A percentile compares a stretch with the other conserved stretches of the same genome.
phyloP scores from a whole-genome alignment of 257 asterid genomes.

The Parsonsia alboflavescens region DNA sequence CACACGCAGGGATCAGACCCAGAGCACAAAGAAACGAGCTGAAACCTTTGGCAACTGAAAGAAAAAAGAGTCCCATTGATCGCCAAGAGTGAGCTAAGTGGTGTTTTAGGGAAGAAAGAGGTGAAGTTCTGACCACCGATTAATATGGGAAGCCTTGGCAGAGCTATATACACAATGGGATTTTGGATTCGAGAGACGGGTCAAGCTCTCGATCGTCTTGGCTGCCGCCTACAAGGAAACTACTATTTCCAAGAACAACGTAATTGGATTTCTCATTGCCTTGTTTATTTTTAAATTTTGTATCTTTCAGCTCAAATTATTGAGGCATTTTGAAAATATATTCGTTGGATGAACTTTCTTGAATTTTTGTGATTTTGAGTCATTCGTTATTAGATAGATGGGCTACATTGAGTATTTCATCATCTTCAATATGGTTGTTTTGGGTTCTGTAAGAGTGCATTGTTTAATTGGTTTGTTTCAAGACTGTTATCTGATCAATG shows the following conservation, averaged over 20 bases:
- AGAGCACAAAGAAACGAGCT: too few species aligned
- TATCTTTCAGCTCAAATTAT: not conserved
- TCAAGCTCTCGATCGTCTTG: constrained; percentile 78
- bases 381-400: not conserved
- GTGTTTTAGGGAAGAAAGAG: not conserved
- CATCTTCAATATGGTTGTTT: not conserved
- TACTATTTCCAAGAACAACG: constrained; percentile 57
- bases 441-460: not conserved
- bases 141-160: constrained; percentile 66
- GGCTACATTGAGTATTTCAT: not conserved
- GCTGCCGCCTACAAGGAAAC: constrained; percentile 61
- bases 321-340: not conserved
- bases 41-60: too few species aligned
- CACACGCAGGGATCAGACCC: too few species aligned
- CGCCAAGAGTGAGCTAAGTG: not conserved
- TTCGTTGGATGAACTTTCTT: not conserved
- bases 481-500: constrained; percentile 1
- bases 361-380: not conserved
- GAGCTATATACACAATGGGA: constrained; percentile 66
- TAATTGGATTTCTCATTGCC: constrained; percentile 18
- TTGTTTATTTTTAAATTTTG: not conserved
- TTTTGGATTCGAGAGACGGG: constrained; percentile 66
- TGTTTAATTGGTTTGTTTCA: not conserved
- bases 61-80: not conserved
- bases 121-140: not conserved